A percentile compares a stretch with the other conserved stretches of the same genome.
Conservation (phyloP, 495 filamentous ascomycete genomes). For the Xylona heveae region DNA sequence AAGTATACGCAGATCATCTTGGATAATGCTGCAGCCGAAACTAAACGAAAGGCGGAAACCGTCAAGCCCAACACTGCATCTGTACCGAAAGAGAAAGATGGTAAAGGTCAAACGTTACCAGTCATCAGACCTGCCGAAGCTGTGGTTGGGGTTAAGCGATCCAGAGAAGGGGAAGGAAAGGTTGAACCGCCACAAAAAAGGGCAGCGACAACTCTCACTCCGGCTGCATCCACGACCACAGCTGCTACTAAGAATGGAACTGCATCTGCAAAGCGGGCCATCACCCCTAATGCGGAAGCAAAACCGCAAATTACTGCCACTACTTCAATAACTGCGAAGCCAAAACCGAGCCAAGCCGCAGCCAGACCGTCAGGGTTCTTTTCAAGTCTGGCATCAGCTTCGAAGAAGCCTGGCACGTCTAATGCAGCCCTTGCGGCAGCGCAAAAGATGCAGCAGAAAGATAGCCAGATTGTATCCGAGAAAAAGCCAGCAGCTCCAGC, state of each 20-base stretch:
- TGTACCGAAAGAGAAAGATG: constrained; percentile 9
- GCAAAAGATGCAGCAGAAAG: constrained; percentile 7
- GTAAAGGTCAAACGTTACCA: constrained; percentile 17
- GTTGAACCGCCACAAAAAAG: constrained; percentile 15
- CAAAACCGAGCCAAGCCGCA: constrained; percentile 25
- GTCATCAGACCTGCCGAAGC: constrained; percentile 10
- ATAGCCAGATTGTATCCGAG: constrained; percentile 10
- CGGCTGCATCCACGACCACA: too few relatives aligned
- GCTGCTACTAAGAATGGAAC: constrained; percentile 20
- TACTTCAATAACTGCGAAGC: constrained; percentile 9
- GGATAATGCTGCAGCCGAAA: constrained; percentile 31
- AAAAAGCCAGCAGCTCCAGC: constrained; percentile 11
- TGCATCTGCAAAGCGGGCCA: constrained; percentile 15
- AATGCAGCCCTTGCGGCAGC: constrained; percentile 20
- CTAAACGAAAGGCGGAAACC: constrained; percentile 25
- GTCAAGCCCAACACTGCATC: constrained; percentile 16
- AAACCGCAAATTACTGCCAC: constrained; percentile 4
- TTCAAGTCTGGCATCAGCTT: constrained; percentile 33
- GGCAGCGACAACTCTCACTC: constrained; percentile 3
- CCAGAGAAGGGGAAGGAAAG: constrained; percentile 21
- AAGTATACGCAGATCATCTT: constrained; percentile 31
- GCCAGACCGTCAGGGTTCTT: constrained; percentile 38
- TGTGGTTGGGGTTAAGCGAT: constrained; percentile 24
- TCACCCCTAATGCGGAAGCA: constrained; percentile 5
- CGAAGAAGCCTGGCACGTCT: constrained; percentile 36